Base-by-base conservation (phyloP, 1,284 basidiomycete species). In the Fomes fomentarius region DNA sequence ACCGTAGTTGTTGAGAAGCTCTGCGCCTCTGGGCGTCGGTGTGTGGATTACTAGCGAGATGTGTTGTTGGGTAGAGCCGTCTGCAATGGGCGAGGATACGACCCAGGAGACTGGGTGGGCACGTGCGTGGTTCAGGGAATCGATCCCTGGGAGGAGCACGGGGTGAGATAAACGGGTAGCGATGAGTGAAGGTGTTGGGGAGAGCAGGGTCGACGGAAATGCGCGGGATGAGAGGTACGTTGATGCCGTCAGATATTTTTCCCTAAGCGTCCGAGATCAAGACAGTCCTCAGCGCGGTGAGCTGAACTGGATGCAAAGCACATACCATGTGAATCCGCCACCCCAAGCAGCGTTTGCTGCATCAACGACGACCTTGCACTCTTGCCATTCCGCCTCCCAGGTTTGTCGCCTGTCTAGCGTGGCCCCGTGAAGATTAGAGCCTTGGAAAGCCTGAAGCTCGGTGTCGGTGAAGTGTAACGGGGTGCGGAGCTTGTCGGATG, bases 1-100 rank as follows among this genome's bases (percentile, higher is more conserved):
- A 0, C 91, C 92, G 65, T 93, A 93, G 67, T 95, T 96, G 73
- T 96, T 96, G 76, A 89, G 87, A n/a, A 94, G 74, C 69, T 96
- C 89, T 15, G 76, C 62, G 37, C 77, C 80, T 3, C 71, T 57
- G 1, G 60, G 58, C 1, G 76, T 71, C 0, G 75, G 39, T 1
- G 65, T 68, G 58, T 83, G 85, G n/a, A 81, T 69, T 2, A 87
- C 71, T 14, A 80, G 66, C 3, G 72, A 66, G 39, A 74, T 65
- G 43, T 34, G 60, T 51, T 44, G 61, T 50, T 49, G 63, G 8
- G 44, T 24, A 9, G 30, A 28, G 11, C 50, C 24, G 3, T 45
- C 21, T 8, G 30, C 19, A 1, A 39, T 35, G 6, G 43, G 11
- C 33, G 34, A 17, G 8, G 78, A 77, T 17, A 89, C 81, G 10